phyloP scores from a whole-genome alignment of 225 moss, liverwort and hornwort species.

The Rhytidiadelphus loreus region DNA sequence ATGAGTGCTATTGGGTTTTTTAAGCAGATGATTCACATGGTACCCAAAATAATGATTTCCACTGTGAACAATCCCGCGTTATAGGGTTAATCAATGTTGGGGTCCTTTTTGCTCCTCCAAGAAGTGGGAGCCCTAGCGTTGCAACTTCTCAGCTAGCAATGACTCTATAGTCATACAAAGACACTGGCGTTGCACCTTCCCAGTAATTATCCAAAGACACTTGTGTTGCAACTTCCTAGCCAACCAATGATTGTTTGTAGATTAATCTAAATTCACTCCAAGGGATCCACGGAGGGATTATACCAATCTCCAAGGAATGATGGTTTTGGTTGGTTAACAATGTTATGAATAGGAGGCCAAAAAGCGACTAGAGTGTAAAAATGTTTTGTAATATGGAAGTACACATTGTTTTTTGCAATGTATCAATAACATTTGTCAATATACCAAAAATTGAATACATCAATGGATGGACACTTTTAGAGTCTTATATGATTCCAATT shows the following conservation, averaged over 20 bases:
- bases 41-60: no score
- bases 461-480: fast-evolving
- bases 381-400: fast-evolving
- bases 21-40: no score
- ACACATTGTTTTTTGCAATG: neutral
- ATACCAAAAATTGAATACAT: neutral
- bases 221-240: neutral
- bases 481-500: neutral
- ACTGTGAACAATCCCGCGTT: no score
- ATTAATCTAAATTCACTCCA: neutral
- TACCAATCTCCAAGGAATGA: fast-evolving
- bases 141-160: neutral
- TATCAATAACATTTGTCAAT: neutral
- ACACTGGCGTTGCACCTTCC: fast-evolving
- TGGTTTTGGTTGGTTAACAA: neutral
- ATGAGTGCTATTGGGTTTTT: no score
- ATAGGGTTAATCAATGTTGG: neutral
- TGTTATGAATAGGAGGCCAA: fast-evolving
- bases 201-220: no score
- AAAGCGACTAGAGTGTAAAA: fast-evolving
- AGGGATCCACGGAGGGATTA: fast-evolving
- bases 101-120: fast-evolving
- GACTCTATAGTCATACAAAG: no score
- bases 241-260: fast-evolving
- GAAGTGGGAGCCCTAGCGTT: fast-evolving